Evolutionary conservation across 345 rosid species (phyloP).

Genomic region (Hibiscus trionum): DNA sequence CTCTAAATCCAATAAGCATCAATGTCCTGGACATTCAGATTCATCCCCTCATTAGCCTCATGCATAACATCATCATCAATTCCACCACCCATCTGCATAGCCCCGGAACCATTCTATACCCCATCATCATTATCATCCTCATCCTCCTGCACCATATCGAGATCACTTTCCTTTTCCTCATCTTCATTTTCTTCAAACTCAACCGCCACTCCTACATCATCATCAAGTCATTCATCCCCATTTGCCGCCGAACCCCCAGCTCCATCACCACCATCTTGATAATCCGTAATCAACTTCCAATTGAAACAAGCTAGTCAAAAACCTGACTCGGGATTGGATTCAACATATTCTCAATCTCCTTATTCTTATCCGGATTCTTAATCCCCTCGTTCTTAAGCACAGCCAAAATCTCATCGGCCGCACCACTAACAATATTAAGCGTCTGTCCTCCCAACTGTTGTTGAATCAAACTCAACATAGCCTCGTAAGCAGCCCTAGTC

Average conservation of each 20-base stretch:
- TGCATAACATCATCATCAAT: slow-evolving; percentile 60
- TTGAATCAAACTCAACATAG: slow-evolving; percentile 75
- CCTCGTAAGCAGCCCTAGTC: slow-evolving; percentile 84
- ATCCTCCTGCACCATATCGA: slow-evolving; percentile 78
- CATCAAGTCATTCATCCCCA: slow-evolving; percentile 76
- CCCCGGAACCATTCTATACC: slow-evolving; percentile 45
- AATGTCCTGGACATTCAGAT: slow-evolving; percentile 82
- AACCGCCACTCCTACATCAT: slow-evolving; percentile 85
- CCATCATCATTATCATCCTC: slow-evolving; percentile 74
- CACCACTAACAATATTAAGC: slow-evolving; percentile 67
- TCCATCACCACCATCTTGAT: slow-evolving; percentile 56
- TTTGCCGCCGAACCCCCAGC: slow-evolving; percentile 31
- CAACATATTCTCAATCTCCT: slow-evolving; percentile 74
- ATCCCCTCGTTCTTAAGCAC: slow-evolving; percentile 66
- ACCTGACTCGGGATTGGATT: slow-evolving; percentile 35
- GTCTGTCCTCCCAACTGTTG: slow-evolving; percentile 89
- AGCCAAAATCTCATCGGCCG: slow-evolving; percentile 90
- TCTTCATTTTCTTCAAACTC: slow-evolving; percentile 89
- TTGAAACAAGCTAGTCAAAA: slow-evolving; percentile 69
- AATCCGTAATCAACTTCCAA: slow-evolving; percentile 76
- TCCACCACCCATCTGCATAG: slow-evolving; percentile 84
- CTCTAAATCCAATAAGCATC: slow-evolving; percentile 99
- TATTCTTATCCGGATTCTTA: slow-evolving; percentile 69
- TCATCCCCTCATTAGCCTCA: slow-evolving; percentile 60
- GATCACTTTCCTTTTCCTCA: slow-evolving; percentile 84